A percentile compares a stretch with the other conserved stretches of the same genome.
These are phyloP conservation scores for Bjerkandera adusta DNA, from an alignment of 1,284 basidiomycete genomes.

Conservation along the genomic window DNA sequence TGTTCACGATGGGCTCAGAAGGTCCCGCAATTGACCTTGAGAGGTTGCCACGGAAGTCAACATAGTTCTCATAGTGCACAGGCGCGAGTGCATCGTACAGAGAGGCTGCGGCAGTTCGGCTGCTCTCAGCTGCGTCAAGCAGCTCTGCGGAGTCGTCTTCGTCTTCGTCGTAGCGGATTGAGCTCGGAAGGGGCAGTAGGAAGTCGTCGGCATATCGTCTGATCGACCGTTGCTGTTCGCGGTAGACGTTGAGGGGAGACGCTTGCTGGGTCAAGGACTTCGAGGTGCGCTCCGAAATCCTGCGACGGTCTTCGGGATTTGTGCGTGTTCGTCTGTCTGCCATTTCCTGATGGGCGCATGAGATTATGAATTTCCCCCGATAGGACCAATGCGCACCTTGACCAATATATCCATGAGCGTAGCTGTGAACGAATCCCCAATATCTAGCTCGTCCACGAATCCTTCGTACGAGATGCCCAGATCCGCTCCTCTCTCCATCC, in stretches of 20 bases:
- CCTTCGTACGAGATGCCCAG: constrained; percentile 62
- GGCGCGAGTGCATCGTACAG: constrained; percentile 38
- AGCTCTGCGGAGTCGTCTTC: constrained; percentile 46
- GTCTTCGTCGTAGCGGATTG: constrained; percentile 50
- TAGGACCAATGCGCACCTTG: constrained; percentile 54
- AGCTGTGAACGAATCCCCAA: constrained; percentile 72
- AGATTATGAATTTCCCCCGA: neutral
- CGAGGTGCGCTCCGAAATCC: constrained; percentile 63
- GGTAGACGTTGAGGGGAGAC: constrained; percentile 49
- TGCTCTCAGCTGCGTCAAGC: constrained; percentile 42
- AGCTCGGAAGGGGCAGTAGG: constrained; percentile 44
- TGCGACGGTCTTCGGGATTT: constrained; percentile 48
- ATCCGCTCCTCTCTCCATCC: constrained; percentile 55
- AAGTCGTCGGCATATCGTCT: constrained; percentile 35
- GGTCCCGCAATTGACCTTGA: too few relatives aligned
- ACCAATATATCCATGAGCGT: constrained; percentile 69
- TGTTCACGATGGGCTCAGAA: constrained; percentile 18
- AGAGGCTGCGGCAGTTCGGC: constrained; percentile 52
- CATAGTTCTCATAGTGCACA: too few relatives aligned
- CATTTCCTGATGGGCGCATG: constrained; percentile 65
- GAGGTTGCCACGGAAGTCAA: too few relatives aligned
- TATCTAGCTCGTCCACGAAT: constrained; percentile 69
- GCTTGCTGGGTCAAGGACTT: constrained; percentile 57
- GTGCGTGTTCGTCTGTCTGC: constrained; percentile 62
- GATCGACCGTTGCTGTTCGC: constrained; percentile 30